A percentile compares a stretch with the other conserved stretches of the same genome.
Evolutionary conservation across 495 filamentous ascomycete species (phyloP).

Genomic region (Podospora pseudoanserina): DNA sequence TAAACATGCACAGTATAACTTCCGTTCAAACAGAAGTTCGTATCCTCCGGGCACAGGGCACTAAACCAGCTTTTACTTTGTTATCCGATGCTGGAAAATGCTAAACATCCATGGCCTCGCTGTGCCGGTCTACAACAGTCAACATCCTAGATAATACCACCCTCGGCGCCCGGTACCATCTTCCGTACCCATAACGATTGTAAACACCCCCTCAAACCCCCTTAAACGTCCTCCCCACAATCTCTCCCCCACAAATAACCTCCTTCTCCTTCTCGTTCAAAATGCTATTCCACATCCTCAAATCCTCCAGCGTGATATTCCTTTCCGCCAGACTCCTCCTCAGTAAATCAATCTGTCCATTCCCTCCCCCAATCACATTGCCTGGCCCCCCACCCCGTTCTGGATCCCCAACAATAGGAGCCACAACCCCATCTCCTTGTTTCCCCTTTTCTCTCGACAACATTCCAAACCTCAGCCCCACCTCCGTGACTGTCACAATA

Average conservation of each 20-base stretch:
- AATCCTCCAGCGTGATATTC: conserved; percentile 43
- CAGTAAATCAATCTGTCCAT: conserved; percentile 18
- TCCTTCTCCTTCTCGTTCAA: conserved; percentile 40
- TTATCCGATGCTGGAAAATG: not conserved
- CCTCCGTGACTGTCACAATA: conserved; percentile 83
- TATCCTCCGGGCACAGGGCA: too few relatives aligned
- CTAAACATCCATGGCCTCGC: not conserved
- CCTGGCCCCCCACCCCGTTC: not conserved
- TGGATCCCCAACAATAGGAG: not conserved
- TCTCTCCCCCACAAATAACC: conserved; percentile 45
- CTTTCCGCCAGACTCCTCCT: conserved; percentile 19
- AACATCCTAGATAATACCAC: not conserved
- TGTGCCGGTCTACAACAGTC: not conserved
- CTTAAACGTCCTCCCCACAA: conserved; percentile 43
- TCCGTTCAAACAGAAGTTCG: too few relatives aligned
- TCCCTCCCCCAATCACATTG: conserved; percentile 13
- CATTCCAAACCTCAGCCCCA: conserved; percentile 80
- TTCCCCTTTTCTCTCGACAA: conserved; percentile 48
- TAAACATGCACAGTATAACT: not conserved
- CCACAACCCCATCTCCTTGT: conserved; percentile 12
- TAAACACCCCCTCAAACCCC: conserved; percentile 21
- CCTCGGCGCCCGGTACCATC: not conserved
- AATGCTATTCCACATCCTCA: conserved; percentile 33
- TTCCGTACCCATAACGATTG: not conserved
- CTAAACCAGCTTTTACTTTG: not conserved